Evolutionary conservation across 2,329 filamentous ascomycete genomes (phyloP).

Genomic region (Cladosporium sp.): DNA sequence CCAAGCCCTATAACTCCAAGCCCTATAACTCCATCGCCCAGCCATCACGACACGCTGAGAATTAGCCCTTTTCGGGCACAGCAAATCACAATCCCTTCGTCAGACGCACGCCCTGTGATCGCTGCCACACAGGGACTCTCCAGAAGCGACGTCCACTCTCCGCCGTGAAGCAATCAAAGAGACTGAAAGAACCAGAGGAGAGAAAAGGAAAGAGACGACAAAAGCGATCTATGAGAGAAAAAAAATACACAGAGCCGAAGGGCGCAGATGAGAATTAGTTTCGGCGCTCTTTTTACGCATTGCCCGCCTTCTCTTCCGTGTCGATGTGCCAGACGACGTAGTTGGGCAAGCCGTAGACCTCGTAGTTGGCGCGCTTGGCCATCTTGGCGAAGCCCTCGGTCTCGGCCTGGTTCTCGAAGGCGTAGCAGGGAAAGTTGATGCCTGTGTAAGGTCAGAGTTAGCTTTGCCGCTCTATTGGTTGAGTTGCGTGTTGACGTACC

Average conservation of each 20-base stretch:
- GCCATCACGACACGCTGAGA: too few relatives aligned
- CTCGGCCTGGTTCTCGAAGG: slow-evolving; percentile 98
- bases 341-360: slow-evolving; percentile 87
- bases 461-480: neutral
- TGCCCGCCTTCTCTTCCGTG: slow-evolving; percentile 88
- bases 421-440: slow-evolving; percentile 94
- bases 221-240: neutral
- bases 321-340: slow-evolving; percentile 99
- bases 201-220: neutral
- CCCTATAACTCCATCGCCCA: too few relatives aligned
- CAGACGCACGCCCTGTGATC: too few relatives aligned
- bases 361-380: slow-evolving; percentile 91
- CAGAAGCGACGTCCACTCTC: neutral
- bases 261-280: neutral
- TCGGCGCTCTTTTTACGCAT: slow-evolving; percentile 38
- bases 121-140: too few relatives aligned
- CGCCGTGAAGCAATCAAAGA: neutral
- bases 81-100: too few relatives aligned
- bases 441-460: slow-evolving; percentile 45
- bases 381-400: slow-evolving; percentile 98
- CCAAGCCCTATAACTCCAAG: too few relatives aligned
- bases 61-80: too few relatives aligned
- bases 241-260: neutral
- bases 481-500: slow-evolving; percentile 47
- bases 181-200: neutral